Percentiles rank a stretch among this genome's conserved stretches.
Conservation (phyloP, 1,284 basidiomycete species). For the Golubevia pallescens region DNA sequence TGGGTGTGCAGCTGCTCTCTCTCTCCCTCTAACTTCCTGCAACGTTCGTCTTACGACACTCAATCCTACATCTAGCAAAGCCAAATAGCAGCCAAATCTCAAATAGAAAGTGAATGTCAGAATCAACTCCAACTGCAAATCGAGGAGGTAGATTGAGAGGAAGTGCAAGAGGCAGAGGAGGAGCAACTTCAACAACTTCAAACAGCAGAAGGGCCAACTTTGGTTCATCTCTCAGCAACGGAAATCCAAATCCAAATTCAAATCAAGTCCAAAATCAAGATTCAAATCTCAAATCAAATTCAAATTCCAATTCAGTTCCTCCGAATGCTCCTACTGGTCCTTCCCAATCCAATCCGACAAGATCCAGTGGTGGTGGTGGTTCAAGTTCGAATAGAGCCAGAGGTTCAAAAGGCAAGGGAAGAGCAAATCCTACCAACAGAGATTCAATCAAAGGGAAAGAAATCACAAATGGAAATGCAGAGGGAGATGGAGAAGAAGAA, state of each 20-base stretch:
- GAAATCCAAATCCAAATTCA: constrained; percentile 1
- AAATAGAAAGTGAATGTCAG: not conserved
- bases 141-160: not conserved
- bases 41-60: too few relatives aligned
- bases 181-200: constrained; percentile 7
- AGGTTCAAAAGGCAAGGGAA: not conserved
- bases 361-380: constrained; percentile 4
- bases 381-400: not conserved
- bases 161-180: constrained; percentile 4
- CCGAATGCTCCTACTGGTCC: constrained; percentile 12
- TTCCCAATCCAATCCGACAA: not conserved
- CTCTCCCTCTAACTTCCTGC: too few relatives aligned
- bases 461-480: not conserved
- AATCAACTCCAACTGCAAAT: not conserved
- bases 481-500: not conserved
- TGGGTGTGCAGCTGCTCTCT: too few relatives aligned
- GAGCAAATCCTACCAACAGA: constrained; percentile 1
- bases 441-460: not conserved
- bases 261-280: constrained; percentile 5
- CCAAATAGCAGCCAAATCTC: too few relatives aligned
- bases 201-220: constrained; percentile 33
- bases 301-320: not conserved
- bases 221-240: constrained; percentile 27
- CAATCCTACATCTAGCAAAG: too few relatives aligned
- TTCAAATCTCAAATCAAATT: not conserved